These are phyloP conservation scores for Angomonas ambiguus DNA, from an alignment of 208 protist species.

Conservation along the genomic window DNA sequence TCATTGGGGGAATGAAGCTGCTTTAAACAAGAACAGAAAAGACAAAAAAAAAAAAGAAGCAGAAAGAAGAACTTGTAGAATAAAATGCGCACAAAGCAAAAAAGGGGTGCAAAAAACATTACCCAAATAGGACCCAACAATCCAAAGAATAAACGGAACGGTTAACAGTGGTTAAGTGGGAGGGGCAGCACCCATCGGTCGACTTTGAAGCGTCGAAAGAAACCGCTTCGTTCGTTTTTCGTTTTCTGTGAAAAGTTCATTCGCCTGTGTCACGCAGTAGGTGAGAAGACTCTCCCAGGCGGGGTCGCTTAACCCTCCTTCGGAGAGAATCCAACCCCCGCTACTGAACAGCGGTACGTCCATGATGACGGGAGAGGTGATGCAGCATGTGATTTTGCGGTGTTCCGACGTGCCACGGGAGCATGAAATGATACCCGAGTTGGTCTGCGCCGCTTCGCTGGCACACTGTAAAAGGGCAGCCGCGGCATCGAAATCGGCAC, in stretches of 20 bases:
- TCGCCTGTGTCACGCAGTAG: slow-evolving; percentile 35
- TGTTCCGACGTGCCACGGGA: slow-evolving; percentile 43
- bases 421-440: slow-evolving; percentile 66
- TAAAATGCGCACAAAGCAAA: too few relatives aligned
- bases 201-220: neutral
- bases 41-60: neutral
- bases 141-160: too few relatives aligned
- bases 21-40: neutral
- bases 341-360: slow-evolving; percentile 55
- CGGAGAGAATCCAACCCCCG: slow-evolving; percentile 38
- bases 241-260: slow-evolving; percentile 61
- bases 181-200: too few relatives aligned
- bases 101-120: too few relatives aligned
- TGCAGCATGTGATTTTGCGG: slow-evolving; percentile 73
- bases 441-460: slow-evolving; percentile 69
- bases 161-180: neutral
- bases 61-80: neutral
- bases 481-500: slow-evolving; percentile 47
- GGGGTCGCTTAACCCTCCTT: slow-evolving; percentile 5
- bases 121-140: too few relatives aligned
- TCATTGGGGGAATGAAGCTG: neutral
- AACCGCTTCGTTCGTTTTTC: slow-evolving; percentile 31
- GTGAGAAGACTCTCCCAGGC: slow-evolving; percentile 37
- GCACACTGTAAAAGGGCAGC: slow-evolving; percentile 62
- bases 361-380: slow-evolving; percentile 63